Evolutionary conservation across 108 stramenopile genomes (phyloP), one percentile per base, ranked within the genome.

Genomic region (Poteriospumella lacustris): DNA sequence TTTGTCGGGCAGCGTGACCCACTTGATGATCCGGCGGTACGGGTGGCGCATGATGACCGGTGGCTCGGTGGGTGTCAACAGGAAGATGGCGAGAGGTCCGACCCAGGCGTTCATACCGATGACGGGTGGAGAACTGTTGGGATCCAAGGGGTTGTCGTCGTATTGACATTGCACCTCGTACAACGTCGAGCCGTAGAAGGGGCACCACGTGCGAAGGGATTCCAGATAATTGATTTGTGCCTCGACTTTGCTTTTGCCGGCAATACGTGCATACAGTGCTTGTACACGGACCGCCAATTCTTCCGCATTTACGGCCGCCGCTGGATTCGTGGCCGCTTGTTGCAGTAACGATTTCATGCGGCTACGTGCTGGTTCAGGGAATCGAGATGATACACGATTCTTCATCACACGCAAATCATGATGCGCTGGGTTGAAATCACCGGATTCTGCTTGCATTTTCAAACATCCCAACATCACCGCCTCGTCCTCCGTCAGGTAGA

Each of bases 381-480:
- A 73, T 73, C 44, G 47, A 52, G 40, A 9, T 5, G 5, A 26
- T 9, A 73, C 31, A 12, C 33, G 3, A 5, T 52, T 15, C 47
- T 73, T 73, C n/a, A 73, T 73, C 28, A 29, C 31, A 9, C 36
- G 9, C 43, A 73, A 3, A 42, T 5, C 24, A 73, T 73, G 70
- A 5, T 5, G n/a, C 12, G 3, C 47, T 5, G 70, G 44, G 33
- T 3, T 34, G 33, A 52, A 73, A 38, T 73, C 70, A 12, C 70
- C 70, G 9, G 70, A 5, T 52, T 73, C 70, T 26, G 70, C 70
- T 34, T 73, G 70, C 5, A 73, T 5, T 38, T 73, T 73, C 33
- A 73, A 73, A 56, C 70, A 73, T 24, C 70, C 70, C 28, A 73
- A 56, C 5, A 73, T 9, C 5, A 73, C 36, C 5, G 12, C 9